Base-by-base conservation (phyloP, 805 yeast species). In the Pichia gijzeniarum region DNA sequence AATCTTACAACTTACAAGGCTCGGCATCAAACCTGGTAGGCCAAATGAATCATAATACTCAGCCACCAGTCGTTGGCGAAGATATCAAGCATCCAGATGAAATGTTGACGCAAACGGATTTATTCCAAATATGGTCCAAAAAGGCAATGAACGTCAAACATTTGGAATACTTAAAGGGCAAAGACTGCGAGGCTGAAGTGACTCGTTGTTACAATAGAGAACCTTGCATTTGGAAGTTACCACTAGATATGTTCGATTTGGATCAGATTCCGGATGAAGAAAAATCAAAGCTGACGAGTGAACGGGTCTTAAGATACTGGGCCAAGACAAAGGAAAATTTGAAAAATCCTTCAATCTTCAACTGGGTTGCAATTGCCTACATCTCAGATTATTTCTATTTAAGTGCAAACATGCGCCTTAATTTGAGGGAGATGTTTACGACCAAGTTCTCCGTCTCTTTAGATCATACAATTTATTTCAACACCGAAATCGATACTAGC, bases 391-490 rank as follows among this genome's bases (percentile, higher is more conserved):
- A 80, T 13, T 71, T 75, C 46, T 71, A 76, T 46, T 59, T 82
- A 40, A 68, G 75, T 13, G 61, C 80, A 2, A 64, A 78, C 30
- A 77, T 76, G 52, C 70, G 82, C 47, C 63, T 75, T 43, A 72
- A 79, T 44, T 59, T 75, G 43, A 60, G 71, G 35, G 72, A 71
- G 19, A 55, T 72, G 58, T 69, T 67, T 48, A 67, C 73, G 18
- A 68, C 75, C 16, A 70, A 69, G 32, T 72, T 77, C 50, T 73
- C 79, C 14, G 81, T 79, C 3, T 77, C 85, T 19, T 60, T 83
- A 50, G 89, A 82, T 52, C 89, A 83, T 56, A 63, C 79, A 0
- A 72, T 85, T 28, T 80, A 80, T 59, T 80, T 83, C 65, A 86
- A 81, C 56, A 62, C 63, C 16, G 77, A 73, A 44, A 70, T 77